Evolutionary conservation across 495 filamentous ascomycete species (phyloP).

Genomic region (Neurospora tetrasperma): DNA sequence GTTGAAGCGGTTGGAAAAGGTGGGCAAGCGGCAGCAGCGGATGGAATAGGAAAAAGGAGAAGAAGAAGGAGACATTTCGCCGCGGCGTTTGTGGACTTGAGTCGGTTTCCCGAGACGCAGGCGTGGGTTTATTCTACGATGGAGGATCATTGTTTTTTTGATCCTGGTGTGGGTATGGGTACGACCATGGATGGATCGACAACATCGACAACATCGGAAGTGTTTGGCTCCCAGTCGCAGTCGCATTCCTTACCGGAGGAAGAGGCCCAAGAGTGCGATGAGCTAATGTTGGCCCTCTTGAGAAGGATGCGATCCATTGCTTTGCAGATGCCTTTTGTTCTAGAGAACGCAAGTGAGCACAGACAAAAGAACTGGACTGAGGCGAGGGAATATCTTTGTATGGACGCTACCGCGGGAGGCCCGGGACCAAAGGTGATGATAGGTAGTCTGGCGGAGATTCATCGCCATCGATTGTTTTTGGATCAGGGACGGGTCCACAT

Average conservation of each 20-base stretch:
- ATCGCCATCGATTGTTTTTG: no score
- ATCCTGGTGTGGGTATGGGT: not conserved
- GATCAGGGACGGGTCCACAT: constrained; percentile 3
- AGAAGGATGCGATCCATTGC: not conserved
- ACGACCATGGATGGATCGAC: no score
- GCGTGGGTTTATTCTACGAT: constrained; percentile 49
- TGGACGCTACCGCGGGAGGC: not conserved
- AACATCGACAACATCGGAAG: no score
- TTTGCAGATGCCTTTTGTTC: not conserved
- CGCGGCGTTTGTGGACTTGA: constrained; percentile 49
- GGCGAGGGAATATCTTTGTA: not conserved
- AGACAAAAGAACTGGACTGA: not conserved
- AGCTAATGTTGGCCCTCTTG: constrained; percentile 7
- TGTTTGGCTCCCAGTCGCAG: not conserved
- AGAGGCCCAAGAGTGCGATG: not conserved
- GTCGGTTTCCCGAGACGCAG: constrained; percentile 48
- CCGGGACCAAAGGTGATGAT: constrained; percentile 15
- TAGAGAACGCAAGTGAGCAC: not conserved
- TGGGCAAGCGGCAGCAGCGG: no score
- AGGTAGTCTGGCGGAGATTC: constrained; percentile 24
- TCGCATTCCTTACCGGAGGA: not conserved
- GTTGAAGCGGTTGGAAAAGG: no score
- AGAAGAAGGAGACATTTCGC: constrained; percentile 22
- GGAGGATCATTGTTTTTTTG: constrained; percentile 23
- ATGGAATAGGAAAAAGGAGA: not conserved